Percentiles rank a stretch among this genome's conserved stretches.
These are phyloP conservation scores for Sclerotinia minor DNA, from an alignment of 2,329 filamentous ascomycete species.

Conservation along the genomic window DNA sequence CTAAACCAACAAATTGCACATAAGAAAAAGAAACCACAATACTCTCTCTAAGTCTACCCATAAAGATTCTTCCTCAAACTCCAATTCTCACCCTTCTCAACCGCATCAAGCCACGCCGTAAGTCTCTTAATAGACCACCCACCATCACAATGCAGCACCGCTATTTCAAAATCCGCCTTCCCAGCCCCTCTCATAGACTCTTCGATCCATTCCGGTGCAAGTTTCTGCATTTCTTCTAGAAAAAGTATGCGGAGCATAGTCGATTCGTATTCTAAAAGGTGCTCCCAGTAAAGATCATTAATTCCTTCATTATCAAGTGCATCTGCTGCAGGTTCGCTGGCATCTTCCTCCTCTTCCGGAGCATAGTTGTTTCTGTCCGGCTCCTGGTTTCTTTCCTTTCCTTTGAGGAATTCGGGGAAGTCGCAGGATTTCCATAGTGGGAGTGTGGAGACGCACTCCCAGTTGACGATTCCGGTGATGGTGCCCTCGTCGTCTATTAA, in stretches of 20 bases:
- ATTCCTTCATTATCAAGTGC: slow-evolving; percentile 45
- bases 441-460: slow-evolving; percentile 47
- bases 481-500: slow-evolving; percentile 44
- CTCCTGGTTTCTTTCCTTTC: slow-evolving; percentile 37
- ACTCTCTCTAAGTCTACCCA: slow-evolving; percentile 15
- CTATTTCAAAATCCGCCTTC: slow-evolving; percentile 42
- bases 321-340: slow-evolving; percentile 25
- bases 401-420: slow-evolving; percentile 43
- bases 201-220: slow-evolving; percentile 30
- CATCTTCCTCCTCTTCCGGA: slow-evolving; percentile 21
- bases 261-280: slow-evolving; percentile 46
- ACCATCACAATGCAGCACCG: slow-evolving; percentile 30
- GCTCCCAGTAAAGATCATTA: slow-evolving; percentile 45
- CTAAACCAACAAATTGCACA: too few species aligned
- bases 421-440: slow-evolving; percentile 45
- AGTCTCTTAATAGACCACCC: slow-evolving; percentile 10
- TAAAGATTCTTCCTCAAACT: slow-evolving; percentile 24
- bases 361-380: slow-evolving; percentile 32
- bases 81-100: slow-evolving; percentile 21
- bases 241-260: slow-evolving; percentile 45
- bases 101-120: slow-evolving; percentile 24
- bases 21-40: too few species aligned
- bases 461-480: slow-evolving; percentile 46
- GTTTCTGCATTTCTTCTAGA: slow-evolving; percentile 38
- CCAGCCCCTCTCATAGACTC: slow-evolving; percentile 32